These are phyloP conservation scores for Cadophora luteo-olivacea DNA, from an alignment of 2,329 filamentous ascomycete species.

Conservation along the genomic window DNA sequence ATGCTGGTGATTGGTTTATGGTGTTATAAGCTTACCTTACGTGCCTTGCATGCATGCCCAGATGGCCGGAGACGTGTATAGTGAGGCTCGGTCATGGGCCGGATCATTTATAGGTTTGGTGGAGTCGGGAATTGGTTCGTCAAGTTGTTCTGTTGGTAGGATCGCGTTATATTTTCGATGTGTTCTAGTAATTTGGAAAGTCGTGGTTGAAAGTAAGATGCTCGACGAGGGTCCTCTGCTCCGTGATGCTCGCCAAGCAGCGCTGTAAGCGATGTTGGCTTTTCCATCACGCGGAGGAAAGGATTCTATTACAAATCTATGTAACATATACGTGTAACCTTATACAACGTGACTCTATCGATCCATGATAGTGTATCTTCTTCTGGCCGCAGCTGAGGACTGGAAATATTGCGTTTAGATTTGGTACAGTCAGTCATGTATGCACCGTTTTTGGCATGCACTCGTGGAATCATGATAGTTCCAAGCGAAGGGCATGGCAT, in stretches of 20 bases:
- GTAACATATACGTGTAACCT: neutral
- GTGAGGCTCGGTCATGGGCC: neutral
- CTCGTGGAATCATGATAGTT: neutral
- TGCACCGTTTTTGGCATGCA: neutral
- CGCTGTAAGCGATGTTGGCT: neutral
- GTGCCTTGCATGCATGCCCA: neutral
- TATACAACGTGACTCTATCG: neutral
- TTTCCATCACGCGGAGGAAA: neutral
- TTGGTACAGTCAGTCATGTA: neutral
- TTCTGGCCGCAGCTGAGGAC: neutral
- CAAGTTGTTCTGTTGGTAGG: neutral
- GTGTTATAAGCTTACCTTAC: conserved; percentile 11
- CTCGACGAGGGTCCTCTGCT: neutral
- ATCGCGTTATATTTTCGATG: neutral
- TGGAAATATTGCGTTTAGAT: neutral
- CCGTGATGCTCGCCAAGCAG: neutral
- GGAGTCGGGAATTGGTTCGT: neutral
- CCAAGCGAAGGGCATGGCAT: neutral
- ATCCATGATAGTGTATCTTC: neutral
- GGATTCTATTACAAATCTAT: neutral
- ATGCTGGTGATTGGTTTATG: neutral
- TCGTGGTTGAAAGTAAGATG: no score
- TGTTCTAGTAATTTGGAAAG: neutral
- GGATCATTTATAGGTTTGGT: neutral
- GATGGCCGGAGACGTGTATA: neutral